These are phyloP conservation scores for Chenopodium suecicum DNA, from an alignment of 148 eudicot species.

Conservation along the genomic window DNA sequence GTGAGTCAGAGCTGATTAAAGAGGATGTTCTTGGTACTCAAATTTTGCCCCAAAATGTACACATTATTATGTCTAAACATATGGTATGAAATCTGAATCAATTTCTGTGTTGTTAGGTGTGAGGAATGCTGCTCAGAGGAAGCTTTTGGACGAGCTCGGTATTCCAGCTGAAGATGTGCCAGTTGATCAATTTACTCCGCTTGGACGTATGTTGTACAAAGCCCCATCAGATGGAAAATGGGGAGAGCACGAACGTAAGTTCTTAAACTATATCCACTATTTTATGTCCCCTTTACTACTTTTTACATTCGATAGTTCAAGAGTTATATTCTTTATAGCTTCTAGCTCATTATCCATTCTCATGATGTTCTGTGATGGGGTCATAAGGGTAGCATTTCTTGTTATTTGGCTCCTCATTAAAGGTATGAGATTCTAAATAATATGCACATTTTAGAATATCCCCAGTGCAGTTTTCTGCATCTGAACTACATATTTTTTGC, in stretches of 20 bases:
- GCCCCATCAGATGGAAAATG: slow-evolving; percentile 99
- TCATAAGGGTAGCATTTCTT: neutral
- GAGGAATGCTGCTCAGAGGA: slow-evolving; percentile 97
- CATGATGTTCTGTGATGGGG: neutral
- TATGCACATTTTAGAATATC: neutral
- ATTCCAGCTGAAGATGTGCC: slow-evolving; percentile 90
- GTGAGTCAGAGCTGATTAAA: slow-evolving; percentile 77
- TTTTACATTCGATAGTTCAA: neutral
- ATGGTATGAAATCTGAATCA: neutral
- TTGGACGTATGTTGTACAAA: slow-evolving; percentile 94
- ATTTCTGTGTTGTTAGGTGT: slow-evolving; percentile 47
- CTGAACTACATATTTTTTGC: neutral
- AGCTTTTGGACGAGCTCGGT: slow-evolving; percentile 91
- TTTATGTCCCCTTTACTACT: neutral
- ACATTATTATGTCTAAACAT: neutral
- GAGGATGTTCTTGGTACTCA: slow-evolving; percentile 68
- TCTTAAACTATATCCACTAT: neutral
- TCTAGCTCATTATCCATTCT: neutral
- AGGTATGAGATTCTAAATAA: neutral
- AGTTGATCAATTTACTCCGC: slow-evolving; percentile 78
- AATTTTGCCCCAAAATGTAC: neutral
- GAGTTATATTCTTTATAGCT: neutral
- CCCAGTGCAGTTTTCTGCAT: neutral
- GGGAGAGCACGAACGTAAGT: slow-evolving; percentile 97
- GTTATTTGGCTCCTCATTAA: neutral